Evolutionary conservation across 192 early-diverging fungal species (phyloP).

Genomic region (Jimgerdemannia lactiflua): DNA sequence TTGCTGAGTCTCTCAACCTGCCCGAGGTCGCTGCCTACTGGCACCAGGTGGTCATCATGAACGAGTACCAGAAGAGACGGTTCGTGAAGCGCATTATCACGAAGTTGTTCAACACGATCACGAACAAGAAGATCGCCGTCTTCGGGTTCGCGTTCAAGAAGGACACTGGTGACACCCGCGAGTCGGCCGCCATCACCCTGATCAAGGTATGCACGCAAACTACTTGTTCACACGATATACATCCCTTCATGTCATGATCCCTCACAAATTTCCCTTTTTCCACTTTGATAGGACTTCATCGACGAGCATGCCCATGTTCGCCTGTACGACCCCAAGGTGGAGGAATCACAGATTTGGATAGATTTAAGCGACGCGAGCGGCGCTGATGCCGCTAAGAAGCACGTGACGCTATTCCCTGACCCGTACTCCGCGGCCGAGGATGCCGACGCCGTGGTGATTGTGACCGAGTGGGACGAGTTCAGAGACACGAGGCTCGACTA

Average conservation of each 20-base stretch:
- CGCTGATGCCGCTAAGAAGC: constrained; percentile 45
- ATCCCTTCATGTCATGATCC: neutral
- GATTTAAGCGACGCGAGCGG: constrained; percentile 64
- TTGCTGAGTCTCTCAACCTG: constrained; percentile 77
- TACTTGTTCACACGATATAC: neutral
- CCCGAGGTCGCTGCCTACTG: constrained; percentile 94
- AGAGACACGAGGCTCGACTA: constrained; percentile 66
- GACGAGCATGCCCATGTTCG: constrained; percentile 70
- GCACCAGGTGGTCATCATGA: constrained; percentile 87
- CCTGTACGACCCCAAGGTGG: constrained; percentile 93
- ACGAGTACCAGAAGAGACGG: constrained; percentile 88
- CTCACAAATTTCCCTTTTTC: neutral
- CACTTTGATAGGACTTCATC: constrained; percentile 51
- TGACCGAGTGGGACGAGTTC: constrained; percentile 94
- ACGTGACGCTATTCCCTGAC: constrained; percentile 56
- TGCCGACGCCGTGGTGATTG: constrained; percentile 76
- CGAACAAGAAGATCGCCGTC: constrained; percentile 74
- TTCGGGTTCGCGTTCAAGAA: constrained; percentile 96
- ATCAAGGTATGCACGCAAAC: constrained; percentile 36
- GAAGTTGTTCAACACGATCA: constrained; percentile 75
- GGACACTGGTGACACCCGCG: constrained; percentile 91
- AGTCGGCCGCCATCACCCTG: constrained; percentile 87
- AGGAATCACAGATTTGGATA: constrained; percentile 60
- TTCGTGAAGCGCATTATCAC: constrained; percentile 75
- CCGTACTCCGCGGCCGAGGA: constrained; percentile 70